Conservation (phyloP, 2,329 filamentous ascomycete genomes). For the Penicillium hordei region DNA sequence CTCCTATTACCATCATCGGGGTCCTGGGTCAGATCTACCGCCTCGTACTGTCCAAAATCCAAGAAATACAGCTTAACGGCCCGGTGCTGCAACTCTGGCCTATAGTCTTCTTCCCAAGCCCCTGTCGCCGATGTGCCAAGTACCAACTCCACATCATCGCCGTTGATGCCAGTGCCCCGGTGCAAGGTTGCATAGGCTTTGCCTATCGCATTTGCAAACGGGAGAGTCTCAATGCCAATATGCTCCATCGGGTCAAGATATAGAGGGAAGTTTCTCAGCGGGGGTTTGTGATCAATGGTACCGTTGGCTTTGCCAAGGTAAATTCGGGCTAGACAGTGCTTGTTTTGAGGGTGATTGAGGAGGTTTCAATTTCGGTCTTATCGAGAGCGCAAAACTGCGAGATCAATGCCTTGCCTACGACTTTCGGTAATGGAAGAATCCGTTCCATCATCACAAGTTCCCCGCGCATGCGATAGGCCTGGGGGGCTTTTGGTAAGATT, state of each 20-base stretch:
- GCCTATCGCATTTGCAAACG: conserved; percentile 7
- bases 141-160: conserved; percentile 18
- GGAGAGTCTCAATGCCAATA: conserved; percentile 2
- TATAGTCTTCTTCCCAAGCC: neutral
- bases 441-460: conserved; percentile 9
- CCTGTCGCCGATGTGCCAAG: conserved; percentile 5
- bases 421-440: conserved; percentile 12
- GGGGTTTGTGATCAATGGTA: neutral
- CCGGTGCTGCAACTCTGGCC: conserved; percentile 1
- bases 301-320: conserved; percentile 5
- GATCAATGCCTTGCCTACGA: conserved; percentile 7
- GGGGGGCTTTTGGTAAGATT: conserved; percentile 2
- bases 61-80: neutral
- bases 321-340: conserved; percentile 12
- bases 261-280: conserved; percentile 9
- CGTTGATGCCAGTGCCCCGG: conserved; percentile 10
- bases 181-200: conserved; percentile 16
- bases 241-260: conserved; percentile 6
- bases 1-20: conserved; percentile 9
- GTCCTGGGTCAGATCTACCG: neutral
- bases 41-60: neutral
- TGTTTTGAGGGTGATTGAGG: conserved; percentile 5
- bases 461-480: neutral
- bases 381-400: neutral
- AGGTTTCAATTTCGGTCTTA: neutral